Evolutionary conservation across 2,329 filamentous ascomycete species (phyloP), one percentile per base, ranked within the genome.

Genomic region (Penicillium thymicola): DNA sequence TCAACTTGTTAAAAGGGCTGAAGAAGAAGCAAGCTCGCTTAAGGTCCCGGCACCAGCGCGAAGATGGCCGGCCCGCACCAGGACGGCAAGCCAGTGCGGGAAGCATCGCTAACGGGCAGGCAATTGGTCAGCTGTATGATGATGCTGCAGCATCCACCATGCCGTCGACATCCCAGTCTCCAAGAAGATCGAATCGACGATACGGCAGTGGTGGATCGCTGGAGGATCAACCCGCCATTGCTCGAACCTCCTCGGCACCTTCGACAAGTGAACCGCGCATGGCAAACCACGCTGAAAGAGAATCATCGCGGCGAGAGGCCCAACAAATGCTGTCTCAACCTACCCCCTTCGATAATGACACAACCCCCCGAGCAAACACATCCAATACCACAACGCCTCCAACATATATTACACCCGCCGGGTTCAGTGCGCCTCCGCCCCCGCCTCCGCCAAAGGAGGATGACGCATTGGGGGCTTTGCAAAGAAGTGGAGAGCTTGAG

Each of bases 21-120:
- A 99, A 99, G 79, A 88, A 93, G 75, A 99, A 99, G 74, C 94
- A 99, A 72, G 92, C 96, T 70, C 90, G 92, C 67, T 76, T 99
- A 67, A 79, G 85, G 43, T 83, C 84, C 60, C 80, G 82, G 58
- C 79, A 79, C 57, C 75, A 78, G 52, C 75, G 77, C 62, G 79
- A 82, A 53, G 76, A 84, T 51, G 78, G 72, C 51, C 73, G 76
- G 53, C 50, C 61, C 56, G 55, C 67, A 27, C 65, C 73, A 7
- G 71, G 64, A 65, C 76, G 70, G 65, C 80, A 76, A 66, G 75
- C 67, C 69, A 81, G 74, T 59, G 72, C 76, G 2, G 78, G 78
- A 32, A 83, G 80, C 64, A 73, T 74, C 28, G 69, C 71, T 14
- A 80, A 75, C 57, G 71, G 72, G 49, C 76, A 77, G 45, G 72